phyloP scores from a whole-genome alignment of 192 early-diverging fungal species.

The Coemansia umbellata region DNA sequence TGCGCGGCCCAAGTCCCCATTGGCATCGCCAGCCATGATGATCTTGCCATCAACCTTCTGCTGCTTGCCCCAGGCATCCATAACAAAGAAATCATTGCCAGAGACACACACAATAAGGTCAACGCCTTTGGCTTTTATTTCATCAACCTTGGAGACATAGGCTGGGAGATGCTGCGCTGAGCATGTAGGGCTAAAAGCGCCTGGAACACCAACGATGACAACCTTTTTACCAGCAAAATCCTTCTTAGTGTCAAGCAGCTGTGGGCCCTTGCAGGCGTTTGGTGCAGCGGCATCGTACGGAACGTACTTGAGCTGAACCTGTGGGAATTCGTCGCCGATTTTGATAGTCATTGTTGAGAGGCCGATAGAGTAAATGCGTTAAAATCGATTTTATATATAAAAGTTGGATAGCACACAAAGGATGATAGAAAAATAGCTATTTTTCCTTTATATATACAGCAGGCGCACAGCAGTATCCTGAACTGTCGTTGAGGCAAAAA shows the following conservation, averaged over 20 bases:
- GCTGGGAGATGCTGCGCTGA: slow-evolving; percentile 31
- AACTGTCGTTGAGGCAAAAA: no score
- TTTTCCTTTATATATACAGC: no score
- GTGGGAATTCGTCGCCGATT: slow-evolving; percentile 54
- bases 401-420: no score
- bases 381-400: no score
- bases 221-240: slow-evolving; percentile 46
- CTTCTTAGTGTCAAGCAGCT: slow-evolving; percentile 40
- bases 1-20: slow-evolving; percentile 60
- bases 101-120: slow-evolving; percentile 40
- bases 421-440: no score
- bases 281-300: slow-evolving; percentile 45
- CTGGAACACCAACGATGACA: slow-evolving; percentile 33
- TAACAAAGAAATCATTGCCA: slow-evolving; percentile 53
- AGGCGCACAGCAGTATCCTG: no score
- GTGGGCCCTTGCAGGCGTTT: slow-evolving; percentile 36
- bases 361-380: no score
- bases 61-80: slow-evolving; percentile 53
- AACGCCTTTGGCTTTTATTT: slow-evolving; percentile 40
- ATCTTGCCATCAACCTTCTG: slow-evolving; percentile 34
- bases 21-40: slow-evolving; percentile 71
- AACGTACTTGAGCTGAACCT: slow-evolving; percentile 56
- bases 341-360: slow-evolving; percentile 31
- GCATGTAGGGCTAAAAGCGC: slow-evolving; percentile 42
- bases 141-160: slow-evolving; percentile 19